A percentile compares a stretch with the other conserved stretches of the same genome.
Evolutionary conservation across 345 rosid genomes (phyloP).

Genomic region (Alliaria petiolata): DNA sequence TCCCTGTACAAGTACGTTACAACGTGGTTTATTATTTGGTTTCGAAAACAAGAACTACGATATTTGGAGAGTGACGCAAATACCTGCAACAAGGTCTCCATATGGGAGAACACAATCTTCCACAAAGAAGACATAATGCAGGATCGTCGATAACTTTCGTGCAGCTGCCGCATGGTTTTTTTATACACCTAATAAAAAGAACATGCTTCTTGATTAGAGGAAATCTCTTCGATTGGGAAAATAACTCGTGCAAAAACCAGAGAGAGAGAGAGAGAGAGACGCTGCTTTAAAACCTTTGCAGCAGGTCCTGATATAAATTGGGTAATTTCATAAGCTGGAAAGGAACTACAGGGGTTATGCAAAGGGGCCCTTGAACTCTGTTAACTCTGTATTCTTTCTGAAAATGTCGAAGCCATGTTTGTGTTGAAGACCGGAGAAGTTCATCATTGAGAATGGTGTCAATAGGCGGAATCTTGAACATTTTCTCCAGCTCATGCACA

Average conservation of each 20-base stretch:
- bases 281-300: slow-evolving; percentile 62
- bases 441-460: slow-evolving; percentile 54
- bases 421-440: slow-evolving; percentile 40
- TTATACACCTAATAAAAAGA: slow-evolving; percentile 58
- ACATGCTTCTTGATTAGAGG: slow-evolving; percentile 4
- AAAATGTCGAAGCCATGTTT: slow-evolving; percentile 71
- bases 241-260: background rate
- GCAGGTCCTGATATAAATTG: slow-evolving; percentile 70
- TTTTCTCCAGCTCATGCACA: slow-evolving; percentile 59
- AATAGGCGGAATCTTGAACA: slow-evolving; percentile 71
- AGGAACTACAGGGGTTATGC: slow-evolving; percentile 61
- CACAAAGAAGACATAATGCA: slow-evolving; percentile 83
- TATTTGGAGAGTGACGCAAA: slow-evolving; percentile 3
- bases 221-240: background rate
- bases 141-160: slow-evolving; percentile 52
- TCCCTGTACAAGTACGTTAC: slow-evolving; percentile 43
- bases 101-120: slow-evolving; percentile 73
- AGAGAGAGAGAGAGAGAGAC: slow-evolving; percentile 13
- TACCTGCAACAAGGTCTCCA: slow-evolving; percentile 94
- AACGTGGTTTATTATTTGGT: background rate
- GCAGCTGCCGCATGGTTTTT: slow-evolving; percentile 66
- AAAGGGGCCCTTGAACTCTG: slow-evolving; percentile 34
- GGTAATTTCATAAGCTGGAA: slow-evolving; percentile 86
- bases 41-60: background rate
- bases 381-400: slow-evolving; percentile 37